Percentiles rank a stretch among this genome's conserved stretches.
Evolutionary conservation across 129 eudicot genomes (phyloP).

Genomic region (Pittosporum tobira): DNA sequence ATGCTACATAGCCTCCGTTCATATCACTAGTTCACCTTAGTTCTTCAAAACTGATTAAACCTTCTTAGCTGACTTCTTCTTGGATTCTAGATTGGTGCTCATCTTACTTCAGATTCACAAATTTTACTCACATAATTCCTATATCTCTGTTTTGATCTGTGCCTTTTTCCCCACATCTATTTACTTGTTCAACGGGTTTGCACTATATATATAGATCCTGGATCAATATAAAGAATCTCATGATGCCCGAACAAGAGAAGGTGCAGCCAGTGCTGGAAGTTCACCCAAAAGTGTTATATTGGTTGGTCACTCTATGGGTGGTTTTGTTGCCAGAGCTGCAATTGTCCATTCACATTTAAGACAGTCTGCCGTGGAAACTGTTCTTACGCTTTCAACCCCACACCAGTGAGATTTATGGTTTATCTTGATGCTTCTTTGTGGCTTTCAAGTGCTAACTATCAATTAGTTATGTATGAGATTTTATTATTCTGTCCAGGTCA

Average conservation of each 20-base stretch:
- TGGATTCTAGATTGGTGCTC: neutral
- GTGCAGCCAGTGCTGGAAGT: constrained; percentile 44
- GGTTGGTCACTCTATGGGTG: constrained; percentile 99
- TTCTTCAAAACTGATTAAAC: neutral
- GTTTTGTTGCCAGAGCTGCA: constrained; percentile 99
- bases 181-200: neutral
- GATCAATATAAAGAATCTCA: constrained; percentile 78
- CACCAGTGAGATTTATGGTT: constrained; percentile 64
- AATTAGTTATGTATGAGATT: constrained; percentile 4
- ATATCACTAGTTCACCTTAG: neutral
- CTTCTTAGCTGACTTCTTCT: neutral
- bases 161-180: neutral
- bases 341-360: constrained; percentile 77
- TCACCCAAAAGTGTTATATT: constrained; percentile 65
- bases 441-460: constrained; percentile 3
- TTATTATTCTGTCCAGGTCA: constrained; percentile 41
- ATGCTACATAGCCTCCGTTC: neutral
- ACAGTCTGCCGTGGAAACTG: constrained; percentile 76
- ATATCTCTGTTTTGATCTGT: neutral
- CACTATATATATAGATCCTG: constrained; percentile 48
- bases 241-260: constrained; percentile 62
- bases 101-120: neutral
- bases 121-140: neutral
- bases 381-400: constrained; percentile 84
- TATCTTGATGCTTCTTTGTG: constrained; percentile 10